Base-by-base conservation (phyloP, 352 stramenopile genomes). In the Phytophthora europaea region DNA sequence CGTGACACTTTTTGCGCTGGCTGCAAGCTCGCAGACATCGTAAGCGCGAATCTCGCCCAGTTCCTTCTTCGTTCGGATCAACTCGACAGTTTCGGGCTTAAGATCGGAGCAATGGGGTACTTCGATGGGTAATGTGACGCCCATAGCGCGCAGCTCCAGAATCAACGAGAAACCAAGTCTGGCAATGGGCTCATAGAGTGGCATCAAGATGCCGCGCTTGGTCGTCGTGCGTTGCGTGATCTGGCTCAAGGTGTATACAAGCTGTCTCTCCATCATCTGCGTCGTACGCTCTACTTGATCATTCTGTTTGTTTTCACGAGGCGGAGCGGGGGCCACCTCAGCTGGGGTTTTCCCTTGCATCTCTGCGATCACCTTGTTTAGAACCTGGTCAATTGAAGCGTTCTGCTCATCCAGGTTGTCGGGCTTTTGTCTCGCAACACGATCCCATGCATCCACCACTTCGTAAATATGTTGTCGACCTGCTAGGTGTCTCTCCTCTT, bases 61-160 rank as follows among this genome's bases (percentile, higher is more conserved):
- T 45, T 70, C 66, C 33, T 74, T 73, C 31, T 68, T 75, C 13
- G 73, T 67, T 28, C 60, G 70, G 34, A 89, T 76, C 58, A 77
- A 48, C 12, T 83, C 75, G 10, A 78, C 72, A 10, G 78, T 73
- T 38, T 77, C 65, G 22, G 71, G 58, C 50, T 72, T 80, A n/a
- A 91, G 76, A 53, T 88, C 78, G 15, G 75, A 78, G 65, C 85
- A 91, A 40, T 91, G 71, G 3, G 83, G 82, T 18, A 91, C 59
- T 64, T 92, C 81, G 13, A 89, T 84, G 33, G 84, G 79, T 18
- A 87, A 31, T 1, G 75, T 75, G 9, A 88, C 61, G 13, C 81
- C 70, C 68, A 85, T 79, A 22, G 53, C 64, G 20, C 82, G 79
- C 22, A 90, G 56, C 31, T 87, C 75, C 47, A 88, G 65, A 55